phyloP scores from a whole-genome alignment of 1,284 basidiomycete species.

The Apiotrichum domesticum region DNA sequence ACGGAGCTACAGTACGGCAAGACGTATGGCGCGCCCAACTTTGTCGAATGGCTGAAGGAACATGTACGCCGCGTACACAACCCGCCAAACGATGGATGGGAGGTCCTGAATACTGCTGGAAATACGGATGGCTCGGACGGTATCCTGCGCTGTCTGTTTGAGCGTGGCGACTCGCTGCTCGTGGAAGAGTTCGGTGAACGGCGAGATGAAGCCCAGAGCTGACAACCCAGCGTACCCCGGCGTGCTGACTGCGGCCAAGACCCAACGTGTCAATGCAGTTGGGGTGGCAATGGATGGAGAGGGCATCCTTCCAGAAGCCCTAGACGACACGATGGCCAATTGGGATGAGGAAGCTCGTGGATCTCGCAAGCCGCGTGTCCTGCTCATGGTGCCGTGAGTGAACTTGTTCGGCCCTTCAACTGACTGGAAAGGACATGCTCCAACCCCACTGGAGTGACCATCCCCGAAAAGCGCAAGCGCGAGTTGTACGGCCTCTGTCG shows the following conservation, averaged over 20 bases:
- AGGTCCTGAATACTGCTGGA: slow-evolving; percentile 30
- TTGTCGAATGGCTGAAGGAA: slow-evolving; percentile 30
- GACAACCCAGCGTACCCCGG: slow-evolving; percentile 52
- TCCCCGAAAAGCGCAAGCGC: slow-evolving; percentile 58
- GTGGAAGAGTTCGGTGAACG: slow-evolving; percentile 33
- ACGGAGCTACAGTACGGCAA: slow-evolving; percentile 32
- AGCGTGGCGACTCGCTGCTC: slow-evolving; percentile 33
- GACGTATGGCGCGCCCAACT: slow-evolving; percentile 29
- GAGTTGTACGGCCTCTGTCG: slow-evolving; percentile 69
- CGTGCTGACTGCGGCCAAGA: slow-evolving; percentile 48
- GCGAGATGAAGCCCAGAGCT: too few relatives aligned
- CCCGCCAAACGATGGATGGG: slow-evolving; percentile 31
- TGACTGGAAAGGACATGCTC: slow-evolving; percentile 50
- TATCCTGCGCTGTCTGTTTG: slow-evolving; percentile 25
- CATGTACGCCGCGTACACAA: slow-evolving; percentile 27
- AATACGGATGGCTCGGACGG: slow-evolving; percentile 38
- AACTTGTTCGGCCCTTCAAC: not conserved
- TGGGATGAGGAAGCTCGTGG: slow-evolving; percentile 60
- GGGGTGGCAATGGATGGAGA: slow-evolving; percentile 62
- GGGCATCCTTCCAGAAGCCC: slow-evolving; percentile 58
- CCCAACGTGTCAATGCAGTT: slow-evolving; percentile 54
- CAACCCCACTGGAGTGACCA: slow-evolving; percentile 70
- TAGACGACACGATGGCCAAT: slow-evolving; percentile 55
- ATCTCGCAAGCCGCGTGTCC: slow-evolving; percentile 51
- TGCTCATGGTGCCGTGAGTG: slow-evolving; percentile 33